Conservation (phyloP, 148 eudicot species). For the Mesembryanthemum crystallinum region DNA sequence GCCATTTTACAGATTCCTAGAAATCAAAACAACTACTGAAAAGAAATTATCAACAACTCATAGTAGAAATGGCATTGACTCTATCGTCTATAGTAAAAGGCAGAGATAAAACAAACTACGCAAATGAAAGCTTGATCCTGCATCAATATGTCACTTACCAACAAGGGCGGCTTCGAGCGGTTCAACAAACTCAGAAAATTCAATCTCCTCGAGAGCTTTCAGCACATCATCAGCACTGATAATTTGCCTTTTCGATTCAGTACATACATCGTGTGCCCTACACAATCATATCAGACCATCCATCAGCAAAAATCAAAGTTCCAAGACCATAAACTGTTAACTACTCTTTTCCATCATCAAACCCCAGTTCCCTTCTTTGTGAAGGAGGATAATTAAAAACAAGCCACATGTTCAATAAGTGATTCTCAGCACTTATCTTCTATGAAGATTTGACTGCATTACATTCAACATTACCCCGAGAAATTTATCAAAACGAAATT, state of each 20-base stretch:
- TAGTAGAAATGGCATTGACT: background rate
- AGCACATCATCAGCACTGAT: slow-evolving; percentile 88
- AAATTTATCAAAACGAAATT: no score
- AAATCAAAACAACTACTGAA: background rate
- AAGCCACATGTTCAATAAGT: background rate
- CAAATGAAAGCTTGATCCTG: background rate
- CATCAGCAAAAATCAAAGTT: background rate
- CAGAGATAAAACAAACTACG: background rate
- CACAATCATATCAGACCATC: slow-evolving; percentile 16
- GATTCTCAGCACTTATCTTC: background rate
- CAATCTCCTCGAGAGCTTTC: slow-evolving; percentile 83
- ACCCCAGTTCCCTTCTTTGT: background rate
- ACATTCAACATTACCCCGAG: background rate
- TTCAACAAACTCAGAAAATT: slow-evolving; percentile 70
- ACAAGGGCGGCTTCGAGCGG: slow-evolving; percentile 67
- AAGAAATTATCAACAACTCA: background rate
- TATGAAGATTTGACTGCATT: background rate
- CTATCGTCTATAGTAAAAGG: background rate
- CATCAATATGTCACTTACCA: slow-evolving; percentile 38
- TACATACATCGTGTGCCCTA: slow-evolving; percentile 88
- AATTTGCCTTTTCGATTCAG: slow-evolving; percentile 76
- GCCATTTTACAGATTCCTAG: background rate
- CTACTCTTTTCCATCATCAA: background rate
- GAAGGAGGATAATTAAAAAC: background rate
- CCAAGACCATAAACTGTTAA: background rate